phyloP scores from a whole-genome alignment of 768 basidiomycete species.

The Lyophyllum shimeji region DNA sequence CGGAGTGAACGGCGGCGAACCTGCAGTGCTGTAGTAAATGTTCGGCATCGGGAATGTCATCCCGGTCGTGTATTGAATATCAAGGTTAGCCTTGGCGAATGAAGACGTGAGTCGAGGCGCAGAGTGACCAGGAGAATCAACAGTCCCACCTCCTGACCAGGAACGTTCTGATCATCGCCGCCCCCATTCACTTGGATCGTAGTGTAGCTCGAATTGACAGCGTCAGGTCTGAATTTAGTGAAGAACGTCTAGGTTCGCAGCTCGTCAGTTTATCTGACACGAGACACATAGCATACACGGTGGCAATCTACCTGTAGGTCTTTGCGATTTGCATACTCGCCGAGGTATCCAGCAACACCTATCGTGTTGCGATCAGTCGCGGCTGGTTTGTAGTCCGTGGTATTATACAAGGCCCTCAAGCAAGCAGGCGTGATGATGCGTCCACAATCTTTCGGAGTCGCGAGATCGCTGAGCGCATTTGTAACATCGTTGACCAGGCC shows the following conservation, averaged over 20 bases:
- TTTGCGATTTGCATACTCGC: slow-evolving; percentile 54
- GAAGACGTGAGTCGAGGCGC: background rate
- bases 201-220: slow-evolving; percentile 42
- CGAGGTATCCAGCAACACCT: slow-evolving; percentile 59
- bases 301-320: slow-evolving; percentile 46
- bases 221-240: slow-evolving; percentile 45
- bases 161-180: slow-evolving; percentile 47
- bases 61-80: slow-evolving; percentile 63
- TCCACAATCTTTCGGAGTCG: slow-evolving; percentile 44
- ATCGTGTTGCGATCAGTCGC: slow-evolving; percentile 46
- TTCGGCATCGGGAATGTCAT: slow-evolving; percentile 63
- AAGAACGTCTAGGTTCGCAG: slow-evolving; percentile 47
- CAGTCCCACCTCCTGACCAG: slow-evolving; percentile 51
- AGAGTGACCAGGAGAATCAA: background rate
- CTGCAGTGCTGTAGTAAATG: slow-evolving; percentile 65
- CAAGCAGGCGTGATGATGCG: slow-evolving; percentile 55
- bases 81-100: slow-evolving; percentile 56
- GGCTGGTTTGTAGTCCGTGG: slow-evolving; percentile 43
- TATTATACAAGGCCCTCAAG: slow-evolving; percentile 56
- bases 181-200: slow-evolving; percentile 54
- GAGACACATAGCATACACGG: slow-evolving; percentile 8
- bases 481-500: slow-evolving; percentile 30
- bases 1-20: slow-evolving; percentile 59
- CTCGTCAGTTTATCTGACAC: background rate
- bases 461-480: slow-evolving; percentile 21